A percentile compares a stretch with the other conserved stretches of the same genome.
Conservation (phyloP, 1,284 basidiomycete species). For the Fistulinella cinereoalba region DNA sequence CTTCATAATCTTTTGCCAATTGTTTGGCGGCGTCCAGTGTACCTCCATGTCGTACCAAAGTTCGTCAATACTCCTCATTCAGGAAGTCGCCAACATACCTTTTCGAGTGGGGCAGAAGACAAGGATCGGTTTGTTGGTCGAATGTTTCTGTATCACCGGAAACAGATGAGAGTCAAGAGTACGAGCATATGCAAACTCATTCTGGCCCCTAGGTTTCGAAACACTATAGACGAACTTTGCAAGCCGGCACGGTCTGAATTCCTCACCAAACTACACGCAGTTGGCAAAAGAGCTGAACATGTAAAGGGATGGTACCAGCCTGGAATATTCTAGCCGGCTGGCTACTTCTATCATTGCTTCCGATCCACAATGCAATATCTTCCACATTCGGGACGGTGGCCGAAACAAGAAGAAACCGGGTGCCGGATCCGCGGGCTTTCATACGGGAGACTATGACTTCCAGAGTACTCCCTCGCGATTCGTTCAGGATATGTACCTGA, state of each 20-base stretch:
- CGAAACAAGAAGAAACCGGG: slow-evolving; percentile 86
- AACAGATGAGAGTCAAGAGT: slow-evolving; percentile 78
- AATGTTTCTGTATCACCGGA: slow-evolving; percentile 63
- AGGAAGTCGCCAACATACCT: slow-evolving; percentile 41
- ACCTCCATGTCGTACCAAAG: slow-evolving; percentile 33
- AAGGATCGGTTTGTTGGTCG: slow-evolving; percentile 74
- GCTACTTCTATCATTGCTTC: slow-evolving; percentile 37
- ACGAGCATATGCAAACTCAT: slow-evolving; percentile 79
- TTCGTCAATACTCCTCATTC: not conserved
- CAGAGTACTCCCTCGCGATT: slow-evolving; percentile 84
- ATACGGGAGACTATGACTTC: slow-evolving; percentile 95
- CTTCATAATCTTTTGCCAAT: slow-evolving; percentile 68
- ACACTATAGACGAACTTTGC: slow-evolving; percentile 68
- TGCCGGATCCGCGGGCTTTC: slow-evolving; percentile 66
- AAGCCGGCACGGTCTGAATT: slow-evolving; percentile 84
- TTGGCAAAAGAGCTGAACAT: not conserved
- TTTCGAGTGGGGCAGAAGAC: slow-evolving; percentile 87
- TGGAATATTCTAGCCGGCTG: slow-evolving; percentile 69
- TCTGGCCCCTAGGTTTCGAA: slow-evolving; percentile 55
- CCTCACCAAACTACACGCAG: slow-evolving; percentile 77
- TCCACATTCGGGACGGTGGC: slow-evolving; percentile 93
- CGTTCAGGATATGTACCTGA: slow-evolving; percentile 90
- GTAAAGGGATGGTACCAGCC: slow-evolving; percentile 40
- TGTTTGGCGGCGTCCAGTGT: slow-evolving; percentile 71
- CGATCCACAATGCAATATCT: slow-evolving; percentile 90